Base-by-base conservation (phyloP, 2,329 filamentous ascomycete genomes). In the Penicillium sp. region DNA sequence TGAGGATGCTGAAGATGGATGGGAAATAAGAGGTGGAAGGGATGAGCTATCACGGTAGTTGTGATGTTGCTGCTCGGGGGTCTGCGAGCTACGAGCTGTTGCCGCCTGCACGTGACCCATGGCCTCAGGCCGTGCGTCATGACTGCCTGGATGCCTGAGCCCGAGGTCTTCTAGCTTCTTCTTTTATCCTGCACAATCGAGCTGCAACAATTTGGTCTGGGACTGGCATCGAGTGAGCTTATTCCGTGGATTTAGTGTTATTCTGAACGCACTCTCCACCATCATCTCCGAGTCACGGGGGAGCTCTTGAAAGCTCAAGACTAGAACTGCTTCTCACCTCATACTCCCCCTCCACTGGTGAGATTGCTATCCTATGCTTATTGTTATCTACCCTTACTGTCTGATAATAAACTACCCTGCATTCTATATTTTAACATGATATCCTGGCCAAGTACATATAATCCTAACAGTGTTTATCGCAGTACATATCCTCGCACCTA, bases 81-180 rank as follows among this genome's bases (percentile, higher is more conserved):
- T 56, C 46, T 44, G 47, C 48, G 54, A 59, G 59, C 59, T 60
- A 52, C 44, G 42, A 61, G 58, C 59, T 60, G 52, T 61, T 59
- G 57, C 52, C 50, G 45, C 48, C 18, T n/a, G 12, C 58, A 59
- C 58, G 57, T 60, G 55, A 59, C 9, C 15, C 0, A 0, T 59
- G 20, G 57, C 50, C 10, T 0, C 9, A 4, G 46, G 32, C 33
- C 33, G 42, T 57, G 48, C 41, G 53, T 56, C 56, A 58, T 55
- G 2, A 13, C 1, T 47, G 45, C 49, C 52, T 60, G 40, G 27
- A 23, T 51, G 58, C 56, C 59, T 58, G 27, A 48, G 39, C 48
- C 39, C 20, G 27, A 35, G 25, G 33, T 27, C 41, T 15, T 28
- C 33, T 39, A 45, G 31, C 42, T 28, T 28, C 42, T 18, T 42